Conservation (phyloP, 352 stramenopile species). For the Elongisporangium prolatum region DNA sequence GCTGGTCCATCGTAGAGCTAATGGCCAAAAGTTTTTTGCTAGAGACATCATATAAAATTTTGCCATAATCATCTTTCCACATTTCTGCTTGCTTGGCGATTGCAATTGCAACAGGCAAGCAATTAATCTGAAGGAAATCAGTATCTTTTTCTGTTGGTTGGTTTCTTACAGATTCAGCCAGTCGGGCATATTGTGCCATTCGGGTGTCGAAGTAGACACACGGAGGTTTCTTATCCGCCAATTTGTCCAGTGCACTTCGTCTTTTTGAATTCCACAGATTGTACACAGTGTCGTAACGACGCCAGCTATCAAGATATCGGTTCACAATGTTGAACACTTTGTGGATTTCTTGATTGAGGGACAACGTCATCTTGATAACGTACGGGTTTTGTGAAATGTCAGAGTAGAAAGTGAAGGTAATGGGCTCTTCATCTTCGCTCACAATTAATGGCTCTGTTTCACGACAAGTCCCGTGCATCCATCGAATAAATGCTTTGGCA, state of each 20-base stretch:
- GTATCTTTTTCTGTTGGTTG: slow-evolving; percentile 92
- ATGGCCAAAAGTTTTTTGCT: slow-evolving; percentile 79
- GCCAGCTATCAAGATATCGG: slow-evolving; percentile 93
- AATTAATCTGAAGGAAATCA: slow-evolving; percentile 95
- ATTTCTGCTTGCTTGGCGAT: slow-evolving; percentile 91
- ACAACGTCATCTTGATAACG: slow-evolving; percentile 94
- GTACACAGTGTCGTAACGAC: slow-evolving; percentile 92
- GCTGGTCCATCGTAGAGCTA: slow-evolving; percentile 65
- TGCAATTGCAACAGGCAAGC: slow-evolving; percentile 77
- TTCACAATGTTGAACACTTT: slow-evolving; percentile 94
- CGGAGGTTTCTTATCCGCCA: slow-evolving; percentile 89
- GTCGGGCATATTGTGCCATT: slow-evolving; percentile 87
- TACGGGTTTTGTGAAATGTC: slow-evolving; percentile 95
- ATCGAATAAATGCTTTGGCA: slow-evolving; percentile 91
- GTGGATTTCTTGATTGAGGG: slow-evolving; percentile 92
- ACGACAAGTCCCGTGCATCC: slow-evolving; percentile 94
- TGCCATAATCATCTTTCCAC: slow-evolving; percentile 94
- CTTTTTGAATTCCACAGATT: slow-evolving; percentile 94
- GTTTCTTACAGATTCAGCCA: slow-evolving; percentile 86
- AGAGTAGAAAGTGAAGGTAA: slow-evolving; percentile 93
- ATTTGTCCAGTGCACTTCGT: slow-evolving; percentile 86
- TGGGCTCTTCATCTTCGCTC: slow-evolving; percentile 92
- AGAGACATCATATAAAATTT: slow-evolving; percentile 87
- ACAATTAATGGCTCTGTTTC: slow-evolving; percentile 87
- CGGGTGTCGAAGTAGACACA: slow-evolving; percentile 94